Evolutionary conservation across 73 alveolate species (phyloP).

Genomic region (Paramecium octaurelia): DNA sequence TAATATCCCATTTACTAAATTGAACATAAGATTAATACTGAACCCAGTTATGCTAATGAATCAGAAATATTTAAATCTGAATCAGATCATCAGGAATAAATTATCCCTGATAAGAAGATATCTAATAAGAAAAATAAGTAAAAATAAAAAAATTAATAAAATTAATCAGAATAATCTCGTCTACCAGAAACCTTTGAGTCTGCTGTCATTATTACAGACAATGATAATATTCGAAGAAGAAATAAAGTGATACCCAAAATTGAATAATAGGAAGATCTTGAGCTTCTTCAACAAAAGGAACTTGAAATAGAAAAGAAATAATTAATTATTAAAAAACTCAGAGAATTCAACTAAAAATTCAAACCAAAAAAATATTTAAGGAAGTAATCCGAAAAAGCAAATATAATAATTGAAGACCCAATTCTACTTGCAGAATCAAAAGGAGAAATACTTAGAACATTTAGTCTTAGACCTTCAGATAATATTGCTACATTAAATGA

Average conservation of each 20-base stretch:
- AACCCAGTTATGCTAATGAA: neutral
- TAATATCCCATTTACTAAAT: neutral
- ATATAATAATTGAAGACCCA: neutral
- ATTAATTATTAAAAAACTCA: neutral
- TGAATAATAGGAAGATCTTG: neutral
- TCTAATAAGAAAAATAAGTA: neutral
- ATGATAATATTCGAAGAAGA: neutral
- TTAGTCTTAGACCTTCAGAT: neutral
- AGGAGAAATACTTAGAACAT: neutral
- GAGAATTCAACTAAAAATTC: neutral
- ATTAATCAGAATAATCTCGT: neutral
- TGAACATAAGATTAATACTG: neutral
- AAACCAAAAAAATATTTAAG: neutral
- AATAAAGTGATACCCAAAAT: neutral
- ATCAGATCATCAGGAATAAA: neutral
- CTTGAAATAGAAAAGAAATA: neutral
- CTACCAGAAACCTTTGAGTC: neutral
- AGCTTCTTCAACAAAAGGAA: neutral
- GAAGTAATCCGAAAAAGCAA: neutral
- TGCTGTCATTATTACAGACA: neutral
- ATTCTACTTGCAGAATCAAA: neutral
- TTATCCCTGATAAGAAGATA: neutral
- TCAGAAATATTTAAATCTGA: neutral
- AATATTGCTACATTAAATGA: neutral
- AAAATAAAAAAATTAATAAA: neutral